phyloP scores from a whole-genome alignment of 2,329 filamentous ascomycete species.

The Fusarium multiceps region DNA sequence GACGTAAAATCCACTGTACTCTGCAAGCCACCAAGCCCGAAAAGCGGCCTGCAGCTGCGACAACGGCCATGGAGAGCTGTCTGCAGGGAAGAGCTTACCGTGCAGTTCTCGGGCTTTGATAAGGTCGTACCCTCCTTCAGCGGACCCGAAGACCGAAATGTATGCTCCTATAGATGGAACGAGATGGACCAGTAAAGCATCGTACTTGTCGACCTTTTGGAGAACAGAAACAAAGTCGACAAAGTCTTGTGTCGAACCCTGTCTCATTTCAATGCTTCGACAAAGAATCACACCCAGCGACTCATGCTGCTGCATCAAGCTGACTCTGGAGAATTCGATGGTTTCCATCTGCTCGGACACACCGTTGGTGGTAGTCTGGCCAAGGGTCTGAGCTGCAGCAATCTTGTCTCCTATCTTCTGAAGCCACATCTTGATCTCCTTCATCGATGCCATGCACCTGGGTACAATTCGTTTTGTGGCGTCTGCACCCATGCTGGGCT shows the following conservation, averaged over 20 bases:
- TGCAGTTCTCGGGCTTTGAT: constrained; percentile 78
- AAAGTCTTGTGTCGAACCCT: constrained; percentile 78
- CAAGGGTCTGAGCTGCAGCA: constrained; percentile 79
- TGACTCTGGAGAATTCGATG: constrained; percentile 82
- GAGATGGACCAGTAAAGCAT: constrained; percentile 79
- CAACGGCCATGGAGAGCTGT: constrained; percentile 77
- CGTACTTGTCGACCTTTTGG: constrained; percentile 79
- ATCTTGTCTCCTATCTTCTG: constrained; percentile 79
- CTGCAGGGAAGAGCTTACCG: constrained; percentile 72
- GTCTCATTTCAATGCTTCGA: constrained; percentile 80
- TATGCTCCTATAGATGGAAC: constrained; percentile 82
- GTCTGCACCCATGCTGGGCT: constrained; percentile 49
- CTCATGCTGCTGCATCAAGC: constrained; percentile 90
- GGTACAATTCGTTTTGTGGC: constrained; percentile 72
- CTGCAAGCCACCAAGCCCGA: constrained; percentile 87
- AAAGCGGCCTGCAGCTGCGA: constrained; percentile 82
- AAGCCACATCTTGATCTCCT: constrained; percentile 80
- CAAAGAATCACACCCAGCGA: constrained; percentile 83
- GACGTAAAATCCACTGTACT: constrained; percentile 91
- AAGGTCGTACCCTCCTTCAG: constrained; percentile 75
- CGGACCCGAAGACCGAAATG: constrained; percentile 81
- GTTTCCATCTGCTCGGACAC: constrained; percentile 77
- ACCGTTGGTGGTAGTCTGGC: constrained; percentile 61
- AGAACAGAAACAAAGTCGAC: constrained; percentile 74
- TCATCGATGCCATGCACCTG: constrained; percentile 81